Evolutionary conservation across 306 rosid species (phyloP), one percentile per base, ranked within the genome.

Genomic region (Pyrus bretschneideri): DNA sequence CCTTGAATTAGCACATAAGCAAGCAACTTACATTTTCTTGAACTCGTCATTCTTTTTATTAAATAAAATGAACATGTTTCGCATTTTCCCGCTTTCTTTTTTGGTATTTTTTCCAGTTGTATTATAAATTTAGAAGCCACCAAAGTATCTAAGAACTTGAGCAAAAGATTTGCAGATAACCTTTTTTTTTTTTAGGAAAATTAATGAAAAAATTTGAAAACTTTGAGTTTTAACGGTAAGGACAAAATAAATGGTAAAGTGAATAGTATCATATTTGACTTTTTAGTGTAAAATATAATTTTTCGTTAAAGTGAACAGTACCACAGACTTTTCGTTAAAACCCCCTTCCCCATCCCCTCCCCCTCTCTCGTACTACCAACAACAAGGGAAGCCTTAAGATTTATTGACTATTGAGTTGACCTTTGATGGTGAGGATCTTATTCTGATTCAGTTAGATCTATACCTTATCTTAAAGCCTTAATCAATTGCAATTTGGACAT

Each of bases 371-470:
- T 35, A 35, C 59, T 72, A 72, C 67, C 69, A 60, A 44, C 59
- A 60, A 18, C 1, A 59, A 15, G 76, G 14, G 21, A 51, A 65
- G 62, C 60, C 78, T 44, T 42, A 4, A 4, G 74, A 73, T 73
- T 58, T 51, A 57, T 67, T 29, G 38, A 55, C 60, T 51, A 75
- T 31, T 46, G 29, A 30, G 63, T 55, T 66, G 78, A 44, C 73
- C 25, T 30, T 54, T 4, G 40, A 76, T 25, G 52, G 11, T 30
- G 46, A 11, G 62, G 76, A 80, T 79, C 81, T 72, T 76, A 9
- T 65, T 52, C 18, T 58, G 82, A 81, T 77, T 79, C 79, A 70
- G 81, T 81, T 65, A 14, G 73, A 84, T 82, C 69, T 31, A 57
- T 57, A 57, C 25, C 29, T 3, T 8, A 57, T n/a, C 13, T 21